phyloP scores from a whole-genome alignment of 176 grass and related monocot genomes.

The Hordeum vulgare region DNA sequence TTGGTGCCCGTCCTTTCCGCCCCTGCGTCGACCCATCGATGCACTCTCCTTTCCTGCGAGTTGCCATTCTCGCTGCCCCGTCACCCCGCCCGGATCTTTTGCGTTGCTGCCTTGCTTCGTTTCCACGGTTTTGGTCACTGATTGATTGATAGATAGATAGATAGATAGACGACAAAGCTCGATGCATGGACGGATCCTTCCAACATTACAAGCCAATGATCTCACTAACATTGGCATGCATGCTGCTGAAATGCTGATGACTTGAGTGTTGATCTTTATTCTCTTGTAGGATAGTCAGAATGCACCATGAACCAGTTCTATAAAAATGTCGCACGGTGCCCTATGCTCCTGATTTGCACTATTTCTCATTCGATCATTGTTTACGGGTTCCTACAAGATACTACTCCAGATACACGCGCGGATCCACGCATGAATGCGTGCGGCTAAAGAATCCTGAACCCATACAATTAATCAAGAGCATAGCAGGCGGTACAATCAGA shows the following conservation, averaged over 20 bases:
- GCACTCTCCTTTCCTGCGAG: not conserved
- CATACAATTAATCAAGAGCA: constrained; percentile 15
- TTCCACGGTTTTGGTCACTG: not conserved
- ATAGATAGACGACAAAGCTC: not conserved
- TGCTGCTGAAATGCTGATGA: no score
- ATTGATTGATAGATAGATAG: no score
- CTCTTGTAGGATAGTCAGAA: no score
- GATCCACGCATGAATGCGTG: constrained; percentile 23
- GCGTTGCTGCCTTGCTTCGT: not conserved
- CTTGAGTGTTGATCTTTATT: no score
- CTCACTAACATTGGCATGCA: no score
- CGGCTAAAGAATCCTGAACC: constrained; percentile 8
- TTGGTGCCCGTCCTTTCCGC: not conserved
- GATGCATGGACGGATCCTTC: no score
- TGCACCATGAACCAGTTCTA: not conserved
- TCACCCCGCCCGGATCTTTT: not conserved
- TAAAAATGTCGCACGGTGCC: not conserved
- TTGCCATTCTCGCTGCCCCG: not conserved
- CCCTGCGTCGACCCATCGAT: not conserved
- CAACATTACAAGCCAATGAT: no score
- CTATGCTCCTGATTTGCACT: not conserved
- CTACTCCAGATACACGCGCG: not conserved
- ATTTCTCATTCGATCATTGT: not conserved
- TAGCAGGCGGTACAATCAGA: constrained; percentile 18
- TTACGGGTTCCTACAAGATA: constrained; percentile 21